These are phyloP conservation scores for Mitragyna speciosa DNA, from an alignment of 257 asterid species.

Conservation along the genomic window DNA sequence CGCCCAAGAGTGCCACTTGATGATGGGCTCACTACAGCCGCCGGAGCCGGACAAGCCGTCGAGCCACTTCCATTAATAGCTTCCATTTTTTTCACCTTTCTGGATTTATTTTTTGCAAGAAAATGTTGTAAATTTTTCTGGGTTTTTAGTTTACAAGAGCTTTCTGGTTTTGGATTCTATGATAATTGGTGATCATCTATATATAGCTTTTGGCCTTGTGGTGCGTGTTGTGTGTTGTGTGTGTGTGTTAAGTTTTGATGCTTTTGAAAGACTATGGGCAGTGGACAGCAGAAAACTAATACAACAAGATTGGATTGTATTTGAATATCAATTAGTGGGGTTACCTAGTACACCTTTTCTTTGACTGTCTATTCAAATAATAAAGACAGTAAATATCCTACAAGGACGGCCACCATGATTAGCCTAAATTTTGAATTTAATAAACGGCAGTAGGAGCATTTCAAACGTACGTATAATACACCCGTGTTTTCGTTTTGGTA, in stretches of 20 bases:
- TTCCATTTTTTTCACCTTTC: slow-evolving; percentile 31
- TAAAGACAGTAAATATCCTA: too few relatives aligned
- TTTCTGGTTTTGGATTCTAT: background rate
- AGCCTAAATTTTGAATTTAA: too few relatives aligned
- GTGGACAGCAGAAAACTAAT: background rate
- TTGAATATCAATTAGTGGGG: background rate
- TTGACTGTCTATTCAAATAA: too few relatives aligned
- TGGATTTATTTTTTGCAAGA: background rate
- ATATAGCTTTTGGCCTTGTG: background rate
- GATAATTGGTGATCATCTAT: background rate
- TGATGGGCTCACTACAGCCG: slow-evolving; percentile 14
- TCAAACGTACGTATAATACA: too few relatives aligned
- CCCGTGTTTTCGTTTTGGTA: too few relatives aligned
- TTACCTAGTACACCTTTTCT: background rate
- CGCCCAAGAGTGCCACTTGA: slow-evolving; percentile 51
- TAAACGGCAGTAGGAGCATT: too few relatives aligned
- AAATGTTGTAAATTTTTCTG: background rate
- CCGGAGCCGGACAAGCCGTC: slow-evolving; percentile 17
- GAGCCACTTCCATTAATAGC: slow-evolving; percentile 13
- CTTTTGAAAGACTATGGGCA: slow-evolving; percentile 39
- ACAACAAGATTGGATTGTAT: slow-evolving; percentile 3
- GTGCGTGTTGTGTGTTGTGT: background rate
- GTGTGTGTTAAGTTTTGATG: background rate
- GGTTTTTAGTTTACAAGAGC: background rate
- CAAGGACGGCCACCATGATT: too few relatives aligned